Base-by-base conservation (phyloP, 139 green algal genomes). In the Pseudopediastrum boryanum region DNA sequence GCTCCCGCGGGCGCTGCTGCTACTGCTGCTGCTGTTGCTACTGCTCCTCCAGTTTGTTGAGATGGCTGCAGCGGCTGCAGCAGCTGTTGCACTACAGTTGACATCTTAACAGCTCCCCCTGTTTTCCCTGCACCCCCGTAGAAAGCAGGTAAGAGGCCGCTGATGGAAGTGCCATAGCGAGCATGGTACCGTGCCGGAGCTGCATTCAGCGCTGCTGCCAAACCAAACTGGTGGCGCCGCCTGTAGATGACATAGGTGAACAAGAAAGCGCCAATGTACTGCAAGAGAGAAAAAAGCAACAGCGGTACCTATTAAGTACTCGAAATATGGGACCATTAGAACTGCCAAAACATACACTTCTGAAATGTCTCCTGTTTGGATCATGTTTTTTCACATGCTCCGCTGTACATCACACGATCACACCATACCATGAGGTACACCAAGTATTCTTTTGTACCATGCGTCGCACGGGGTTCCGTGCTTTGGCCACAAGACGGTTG, bases 241-340 rank as follows among this genome's bases (percentile, higher is more conserved):
- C 68, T 50, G 19, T 70, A 71, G 48, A 86, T 79, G 75, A 83
- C 59, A 21, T 7, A 9, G 4, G 72, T 72, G 64, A 85, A 81
- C 58, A 77, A 29, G 2, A n/a, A 27, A 1, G 86, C 85, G 8
- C 82, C 77, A 25, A 87, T 62, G 59, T 82, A 82, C 78, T 87
- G 82, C 64, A 43, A 62, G 35, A 27, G 27, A 63, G 29, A 33
- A 69, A 48, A 8, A 31, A n/a, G n/a, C n/a, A n/a, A n/a, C n/a
- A n/a, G n/a, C n/a, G n/a, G n/a, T n/a, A n/a, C n/a, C n/a, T n/a
- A n/a, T n/a, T n/a, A n/a, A n/a, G n/a, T n/a, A n/a, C n/a, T n/a
- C n/a, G n/a, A n/a, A n/a, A n/a, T n/a, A n/a, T n/a, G n/a, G n/a
- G n/a, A n/a, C n/a, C n/a, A n/a, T n/a, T n/a, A n/a, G n/a, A n/a